These are phyloP conservation scores for Penicillium griseofulvum DNA, from an alignment of 2,329 filamentous ascomycete genomes.

Conservation along the genomic window DNA sequence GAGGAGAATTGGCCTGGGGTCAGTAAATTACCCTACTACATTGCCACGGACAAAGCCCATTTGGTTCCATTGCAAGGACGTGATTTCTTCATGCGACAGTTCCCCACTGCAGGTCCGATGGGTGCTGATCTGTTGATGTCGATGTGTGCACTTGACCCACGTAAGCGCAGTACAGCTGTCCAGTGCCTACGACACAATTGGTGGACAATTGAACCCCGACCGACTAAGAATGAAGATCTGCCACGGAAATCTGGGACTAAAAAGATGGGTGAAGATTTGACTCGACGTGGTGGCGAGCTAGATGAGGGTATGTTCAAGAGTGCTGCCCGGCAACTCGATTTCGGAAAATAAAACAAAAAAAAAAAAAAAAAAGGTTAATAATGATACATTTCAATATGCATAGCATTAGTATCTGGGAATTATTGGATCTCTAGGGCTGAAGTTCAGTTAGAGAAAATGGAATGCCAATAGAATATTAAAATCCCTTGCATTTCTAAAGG, in stretches of 20 bases:
- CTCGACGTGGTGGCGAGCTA: slow-evolving; percentile 69
- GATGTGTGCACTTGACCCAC: slow-evolving; percentile 83
- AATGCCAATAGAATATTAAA: too few species aligned
- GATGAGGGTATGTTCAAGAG: slow-evolving; percentile 66
- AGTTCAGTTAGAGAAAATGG: too few species aligned
- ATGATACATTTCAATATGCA: background rate
- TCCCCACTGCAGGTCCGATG: slow-evolving; percentile 74
- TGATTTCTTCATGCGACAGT: slow-evolving; percentile 71
- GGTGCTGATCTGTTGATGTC: slow-evolving; percentile 86
- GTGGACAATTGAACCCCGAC: slow-evolving; percentile 81
- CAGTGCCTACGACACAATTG: slow-evolving; percentile 78
- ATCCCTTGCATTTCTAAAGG: too few species aligned
- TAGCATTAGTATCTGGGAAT: background rate
- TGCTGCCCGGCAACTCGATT: slow-evolving; percentile 80
- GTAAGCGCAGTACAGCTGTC: slow-evolving; percentile 72
- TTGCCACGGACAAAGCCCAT: slow-evolving; percentile 62
- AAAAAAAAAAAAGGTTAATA: background rate
- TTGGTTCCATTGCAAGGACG: slow-evolving; percentile 59
- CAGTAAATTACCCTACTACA: slow-evolving; percentile 72
- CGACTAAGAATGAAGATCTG: slow-evolving; percentile 76
- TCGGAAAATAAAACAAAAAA: slow-evolving; percentile 48
- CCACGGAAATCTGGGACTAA: slow-evolving; percentile 72
- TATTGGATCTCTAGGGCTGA: background rate
- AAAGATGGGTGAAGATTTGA: slow-evolving; percentile 79
- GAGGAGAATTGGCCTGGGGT: slow-evolving; percentile 97